Evolutionary conservation across 148 eudicot genomes (phyloP).

Genomic region (Amaranthus hypochondriacus): DNA sequence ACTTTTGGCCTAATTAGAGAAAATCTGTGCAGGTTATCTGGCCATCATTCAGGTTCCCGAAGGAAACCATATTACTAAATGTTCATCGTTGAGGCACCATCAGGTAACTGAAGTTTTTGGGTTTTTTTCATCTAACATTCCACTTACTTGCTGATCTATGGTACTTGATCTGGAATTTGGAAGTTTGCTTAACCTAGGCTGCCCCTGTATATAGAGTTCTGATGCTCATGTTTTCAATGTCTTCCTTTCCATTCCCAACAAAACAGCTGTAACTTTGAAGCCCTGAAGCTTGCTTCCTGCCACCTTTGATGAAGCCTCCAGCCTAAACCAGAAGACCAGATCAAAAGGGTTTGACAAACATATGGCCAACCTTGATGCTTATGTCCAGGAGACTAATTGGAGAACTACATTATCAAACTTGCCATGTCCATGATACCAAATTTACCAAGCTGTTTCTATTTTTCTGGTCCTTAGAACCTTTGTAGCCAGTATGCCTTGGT

Average conservation of each 20-base stretch:
- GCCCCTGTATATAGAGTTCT: conserved; percentile 42
- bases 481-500: conserved; percentile 48
- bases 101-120: conserved; percentile 50
- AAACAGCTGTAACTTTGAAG: conserved; percentile 88
- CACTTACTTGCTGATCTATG: conserved; percentile 4
- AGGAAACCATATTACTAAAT: conserved; percentile 63
- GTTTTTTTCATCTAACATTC: conserved; percentile 2
- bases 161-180: conserved; percentile 17
- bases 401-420: conserved; percentile 58
- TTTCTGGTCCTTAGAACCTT: conserved; percentile 57
- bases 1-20: conserved; percentile 21
- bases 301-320: conserved; percentile 71
- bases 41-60: conserved; percentile 52
- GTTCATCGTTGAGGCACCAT: conserved; percentile 13
- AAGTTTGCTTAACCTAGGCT: conserved; percentile 36
- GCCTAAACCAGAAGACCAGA: conserved; percentile 95
- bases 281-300: conserved; percentile 82
- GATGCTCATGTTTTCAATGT: conserved; percentile 65
- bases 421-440: conserved; percentile 67
- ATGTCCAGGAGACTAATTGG: conserved; percentile 60
- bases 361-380: conserved; percentile 71
- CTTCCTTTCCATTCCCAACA: conserved; percentile 71
- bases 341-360: conserved; percentile 62
- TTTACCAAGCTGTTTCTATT: conserved; percentile 48
- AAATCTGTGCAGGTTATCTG: conserved; percentile 55